Base-by-base conservation (phyloP, 441 rosid species). In the Jatropha multifida region DNA sequence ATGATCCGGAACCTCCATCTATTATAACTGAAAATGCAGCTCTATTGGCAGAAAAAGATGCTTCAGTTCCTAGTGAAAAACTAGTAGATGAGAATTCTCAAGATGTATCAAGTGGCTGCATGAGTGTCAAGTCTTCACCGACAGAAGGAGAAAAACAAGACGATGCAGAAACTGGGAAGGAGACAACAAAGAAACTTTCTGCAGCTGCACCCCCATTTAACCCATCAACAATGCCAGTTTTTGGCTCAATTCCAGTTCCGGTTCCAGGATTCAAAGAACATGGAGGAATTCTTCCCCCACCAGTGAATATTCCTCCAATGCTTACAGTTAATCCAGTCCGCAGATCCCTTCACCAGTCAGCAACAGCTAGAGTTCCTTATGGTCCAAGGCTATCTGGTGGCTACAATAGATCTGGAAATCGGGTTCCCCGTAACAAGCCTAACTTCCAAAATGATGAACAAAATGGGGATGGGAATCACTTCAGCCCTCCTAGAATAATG, bases 181-280 rank as follows among this genome's bases (percentile, higher is more conserved):
- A 88, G 79, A 74, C 81, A 15, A 84, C 86, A 71, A 95, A 84
- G 81, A 95, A 93, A 86, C 93, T 93, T 60, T 95, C 98, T 9
- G 97, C 99, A 6, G 82, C 97, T 32, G 98, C 98, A 46, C 90
- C 91, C 73, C 98, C 99, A 70, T 93, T 90, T 83, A 90, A 76
- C 11, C 99, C 99, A 20, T 87, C 86, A 83, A 79, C 79, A 63
- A 67, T 82, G 73, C 81, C 87, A 73, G 79, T 69, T 74, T 76
- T 79, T 76, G 84, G 79, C 59, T 81, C 81, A 17, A 83, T 81
- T 56, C 48, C 89, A 0, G 75, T 32, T 32, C 32, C 32, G 2
- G 32, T 80, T 54, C 80, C 88, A 8, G 81, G 80, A 68, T 78
- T 87, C 17, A 70, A 85, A 66, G 81, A 85, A 51, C 90, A 83